A percentile compares a stretch with the other conserved stretches of the same genome.
Evolutionary conservation across 805 yeast species (phyloP).

Genomic region (Saccharomycopsis fermentans): DNA sequence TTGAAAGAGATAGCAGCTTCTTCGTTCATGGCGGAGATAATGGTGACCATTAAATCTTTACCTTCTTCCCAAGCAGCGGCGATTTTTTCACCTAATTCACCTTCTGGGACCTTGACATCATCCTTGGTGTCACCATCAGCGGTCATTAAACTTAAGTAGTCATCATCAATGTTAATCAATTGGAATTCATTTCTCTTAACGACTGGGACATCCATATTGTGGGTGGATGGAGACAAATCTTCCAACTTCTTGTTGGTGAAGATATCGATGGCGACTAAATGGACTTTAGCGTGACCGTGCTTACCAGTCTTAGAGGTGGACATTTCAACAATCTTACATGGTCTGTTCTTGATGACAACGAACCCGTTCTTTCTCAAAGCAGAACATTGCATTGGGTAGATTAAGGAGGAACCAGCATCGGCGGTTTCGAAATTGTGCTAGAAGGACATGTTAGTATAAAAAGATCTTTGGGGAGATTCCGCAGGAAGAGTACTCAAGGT

Average conservation of each 20-base stretch:
- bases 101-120: constrained; percentile 97
- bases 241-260: constrained; percentile 99
- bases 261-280: constrained; percentile 96
- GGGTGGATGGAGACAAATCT: constrained; percentile 99
- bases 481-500: no score
- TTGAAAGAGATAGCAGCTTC: constrained; percentile 98
- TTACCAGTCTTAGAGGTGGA: constrained; percentile 99
- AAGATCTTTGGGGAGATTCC: no score
- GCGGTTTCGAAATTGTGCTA: constrained; percentile 95
- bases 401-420: constrained; percentile 97
- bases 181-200: constrained; percentile 94
- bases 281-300: constrained; percentile 99
- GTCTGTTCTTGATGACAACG: constrained; percentile 98
- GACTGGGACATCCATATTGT: constrained; percentile 99
- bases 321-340: constrained; percentile 99
- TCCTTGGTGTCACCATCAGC: constrained; percentile 98
- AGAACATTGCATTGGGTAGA: constrained; percentile 99
- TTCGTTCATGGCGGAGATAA: constrained; percentile 98
- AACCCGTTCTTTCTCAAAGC: constrained; percentile 99
- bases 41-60: constrained; percentile 93
- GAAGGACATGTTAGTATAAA: constrained; percentile 4
- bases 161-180: constrained; percentile 97
- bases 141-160: constrained; percentile 94
- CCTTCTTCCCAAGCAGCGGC: constrained; percentile 95
- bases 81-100: constrained; percentile 90